phyloP scores from a whole-genome alignment of 2,329 filamentous ascomycete species.

The Penicillium rolfsii region DNA sequence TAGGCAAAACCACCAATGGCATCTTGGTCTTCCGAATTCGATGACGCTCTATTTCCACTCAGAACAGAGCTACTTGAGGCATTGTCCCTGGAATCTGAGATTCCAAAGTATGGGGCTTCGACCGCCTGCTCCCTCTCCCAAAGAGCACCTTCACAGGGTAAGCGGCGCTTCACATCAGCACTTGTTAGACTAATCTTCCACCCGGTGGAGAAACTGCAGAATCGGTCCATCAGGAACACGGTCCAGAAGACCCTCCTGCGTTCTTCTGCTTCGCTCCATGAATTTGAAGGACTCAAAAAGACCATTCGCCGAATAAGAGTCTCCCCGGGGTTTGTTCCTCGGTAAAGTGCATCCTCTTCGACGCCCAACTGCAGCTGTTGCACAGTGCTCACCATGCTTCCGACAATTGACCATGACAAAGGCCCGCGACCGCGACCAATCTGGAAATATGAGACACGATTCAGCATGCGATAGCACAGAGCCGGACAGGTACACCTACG shows the following conservation, averaged over 20 bases:
- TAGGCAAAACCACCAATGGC: constrained; percentile 29
- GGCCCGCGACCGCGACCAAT: constrained; percentile 40
- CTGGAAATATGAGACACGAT: constrained; percentile 11
- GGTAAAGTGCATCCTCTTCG: constrained; percentile 33
- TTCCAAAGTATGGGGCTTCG: constrained; percentile 47
- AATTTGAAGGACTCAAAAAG: not conserved
- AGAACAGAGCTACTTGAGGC: not conserved
- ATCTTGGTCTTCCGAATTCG: constrained; percentile 14
- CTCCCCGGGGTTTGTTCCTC: constrained; percentile 1
- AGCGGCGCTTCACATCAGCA: constrained; percentile 38
- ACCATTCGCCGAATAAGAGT: not conserved
- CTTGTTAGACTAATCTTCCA: constrained; percentile 43
- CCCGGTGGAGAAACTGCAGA: constrained; percentile 42
- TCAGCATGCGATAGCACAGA: not conserved
- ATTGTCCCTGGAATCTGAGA: constrained; percentile 36
- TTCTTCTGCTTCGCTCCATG: constrained; percentile 32
- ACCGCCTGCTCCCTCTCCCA: constrained; percentile 35
- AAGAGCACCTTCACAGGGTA: constrained; percentile 41
- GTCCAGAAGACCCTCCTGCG: constrained; percentile 45
- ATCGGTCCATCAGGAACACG: constrained; percentile 44
- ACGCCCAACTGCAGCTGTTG: constrained; percentile 39
- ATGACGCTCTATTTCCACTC: not conserved
- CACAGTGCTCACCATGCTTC: constrained; percentile 41
- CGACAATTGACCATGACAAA: constrained; percentile 41
- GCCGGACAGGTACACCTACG: constrained; percentile 17